phyloP scores from a whole-genome alignment of 2,329 filamentous ascomycete species.

The Aspergillus pseudotamarii region DNA sequence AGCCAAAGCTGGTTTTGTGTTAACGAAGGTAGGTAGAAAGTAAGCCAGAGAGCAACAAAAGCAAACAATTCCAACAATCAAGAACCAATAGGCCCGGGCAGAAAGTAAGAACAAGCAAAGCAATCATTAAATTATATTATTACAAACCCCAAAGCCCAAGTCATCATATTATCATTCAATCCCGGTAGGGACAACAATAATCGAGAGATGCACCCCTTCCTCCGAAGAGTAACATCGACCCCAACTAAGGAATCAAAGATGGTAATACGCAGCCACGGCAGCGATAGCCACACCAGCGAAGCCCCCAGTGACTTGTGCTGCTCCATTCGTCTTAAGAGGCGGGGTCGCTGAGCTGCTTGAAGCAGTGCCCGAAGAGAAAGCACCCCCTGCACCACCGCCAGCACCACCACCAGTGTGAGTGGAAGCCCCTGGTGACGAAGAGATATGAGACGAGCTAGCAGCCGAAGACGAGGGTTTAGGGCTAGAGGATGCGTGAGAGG shows the following conservation, averaged over 20 bases:
- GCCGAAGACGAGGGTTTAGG: background rate
- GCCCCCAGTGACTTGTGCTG: background rate
- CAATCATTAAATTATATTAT: background rate
- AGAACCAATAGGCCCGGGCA: background rate
- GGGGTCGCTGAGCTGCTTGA: background rate
- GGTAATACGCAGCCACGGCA: background rate
- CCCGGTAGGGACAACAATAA: background rate
- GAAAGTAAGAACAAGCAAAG: background rate
- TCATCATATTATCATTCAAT: background rate
- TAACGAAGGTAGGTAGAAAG: background rate
- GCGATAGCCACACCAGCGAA: background rate
- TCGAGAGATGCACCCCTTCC: background rate
- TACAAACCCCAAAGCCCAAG: background rate
- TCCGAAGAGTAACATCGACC: background rate
- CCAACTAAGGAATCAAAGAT: background rate
- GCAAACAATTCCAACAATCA: background rate
- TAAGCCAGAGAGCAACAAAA: background rate
- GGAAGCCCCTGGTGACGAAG: background rate
- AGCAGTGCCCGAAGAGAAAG: background rate
- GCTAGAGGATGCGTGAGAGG: background rate
- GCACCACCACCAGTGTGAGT: background rate
- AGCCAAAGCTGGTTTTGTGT: background rate
- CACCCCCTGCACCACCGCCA: background rate
- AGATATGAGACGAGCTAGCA: background rate
- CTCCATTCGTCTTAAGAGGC: slow-evolving; percentile 1